Conservation (phyloP, 495 filamentous ascomycete species). For the Oidiodendron maius region DNA sequence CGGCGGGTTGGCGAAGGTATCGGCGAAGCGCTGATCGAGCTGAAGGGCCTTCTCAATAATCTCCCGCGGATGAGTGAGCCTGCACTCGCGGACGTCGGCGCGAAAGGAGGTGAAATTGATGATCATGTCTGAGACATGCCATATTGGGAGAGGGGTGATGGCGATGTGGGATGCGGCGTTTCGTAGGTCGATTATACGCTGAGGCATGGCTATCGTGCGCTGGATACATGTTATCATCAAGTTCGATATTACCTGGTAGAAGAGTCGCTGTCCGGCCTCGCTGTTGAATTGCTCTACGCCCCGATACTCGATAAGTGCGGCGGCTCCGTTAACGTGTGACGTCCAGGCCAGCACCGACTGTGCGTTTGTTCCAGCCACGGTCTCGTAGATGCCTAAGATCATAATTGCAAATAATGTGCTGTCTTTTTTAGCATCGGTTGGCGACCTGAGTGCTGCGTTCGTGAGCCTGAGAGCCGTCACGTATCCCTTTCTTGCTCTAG, state of each 20-base stretch:
- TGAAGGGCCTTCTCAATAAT: constrained; percentile 39
- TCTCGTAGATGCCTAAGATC: constrained; percentile 52
- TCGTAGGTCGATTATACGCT: constrained; percentile 30
- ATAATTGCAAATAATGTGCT: constrained; percentile 56
- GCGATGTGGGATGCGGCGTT: constrained; percentile 23
- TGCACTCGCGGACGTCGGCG: constrained; percentile 33
- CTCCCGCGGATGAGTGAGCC: constrained; percentile 31
- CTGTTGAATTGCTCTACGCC: constrained; percentile 51
- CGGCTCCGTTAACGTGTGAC: constrained; percentile 54
- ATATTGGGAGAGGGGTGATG: constrained; percentile 21
- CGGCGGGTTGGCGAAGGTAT: constrained; percentile 36
- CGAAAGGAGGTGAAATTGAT: constrained; percentile 41
- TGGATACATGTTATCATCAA: constrained; percentile 36
- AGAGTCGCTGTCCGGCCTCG: constrained; percentile 48
- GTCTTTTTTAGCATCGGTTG: constrained; percentile 51
- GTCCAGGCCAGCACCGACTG: constrained; percentile 46
- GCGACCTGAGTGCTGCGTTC: constrained; percentile 47
- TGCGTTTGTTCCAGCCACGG: constrained; percentile 41
- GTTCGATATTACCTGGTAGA: constrained; percentile 46
- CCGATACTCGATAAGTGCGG: constrained; percentile 49
- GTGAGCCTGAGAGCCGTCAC: constrained; percentile 39
- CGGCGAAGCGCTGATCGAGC: constrained; percentile 46
- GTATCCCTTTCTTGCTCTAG: constrained; percentile 40
- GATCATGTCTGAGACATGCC: constrained; percentile 25
- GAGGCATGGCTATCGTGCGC: constrained; percentile 30